A percentile compares a stretch with the other conserved stretches of the same genome.
These are phyloP conservation scores for Globisporangium carolinianum DNA, from an alignment of 352 stramenopile genomes.

Conservation along the genomic window DNA sequence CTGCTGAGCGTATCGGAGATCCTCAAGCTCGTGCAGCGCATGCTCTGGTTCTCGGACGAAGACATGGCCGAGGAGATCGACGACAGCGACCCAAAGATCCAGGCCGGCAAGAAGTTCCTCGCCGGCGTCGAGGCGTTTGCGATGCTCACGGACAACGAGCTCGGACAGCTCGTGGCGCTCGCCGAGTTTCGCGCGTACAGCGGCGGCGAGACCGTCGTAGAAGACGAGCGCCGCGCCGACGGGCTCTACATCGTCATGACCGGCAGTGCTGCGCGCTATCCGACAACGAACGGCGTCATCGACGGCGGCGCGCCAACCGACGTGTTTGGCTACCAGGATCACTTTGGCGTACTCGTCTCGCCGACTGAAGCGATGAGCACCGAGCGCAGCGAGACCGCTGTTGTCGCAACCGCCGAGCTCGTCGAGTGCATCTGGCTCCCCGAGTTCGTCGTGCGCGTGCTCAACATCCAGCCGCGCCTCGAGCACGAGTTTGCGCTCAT, in stretches of 20 bases:
- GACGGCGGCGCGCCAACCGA: conserved; percentile 19
- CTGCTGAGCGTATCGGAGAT: conserved; percentile 17
- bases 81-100: conserved; percentile 40
- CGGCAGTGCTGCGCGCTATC: conserved; percentile 26
- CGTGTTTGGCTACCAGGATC: conserved; percentile 45
- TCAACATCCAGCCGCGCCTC: conserved; percentile 53
- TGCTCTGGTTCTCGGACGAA: conserved; percentile 39
- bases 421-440: conserved; percentile 55
- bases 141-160: conserved; percentile 47
- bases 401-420: conserved; percentile 25
- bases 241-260: conserved; percentile 52
- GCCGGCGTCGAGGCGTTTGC: conserved; percentile 43
- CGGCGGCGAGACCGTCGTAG: conserved; percentile 32
- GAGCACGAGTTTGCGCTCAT: conserved; percentile 53
- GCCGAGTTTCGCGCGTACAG: conserved; percentile 32
- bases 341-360: conserved; percentile 43
- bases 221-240: conserved; percentile 37
- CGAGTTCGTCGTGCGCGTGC: conserved; percentile 42
- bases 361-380: conserved; percentile 21
- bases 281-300: conserved; percentile 10
- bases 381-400: conserved; percentile 20
- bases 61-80: conserved; percentile 51
- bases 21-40: conserved; percentile 27
- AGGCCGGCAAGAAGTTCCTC: conserved; percentile 49
- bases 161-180: conserved; percentile 41